phyloP scores from a whole-genome alignment of 1,284 basidiomycete species.

The Phaffia rhodozyma region DNA sequence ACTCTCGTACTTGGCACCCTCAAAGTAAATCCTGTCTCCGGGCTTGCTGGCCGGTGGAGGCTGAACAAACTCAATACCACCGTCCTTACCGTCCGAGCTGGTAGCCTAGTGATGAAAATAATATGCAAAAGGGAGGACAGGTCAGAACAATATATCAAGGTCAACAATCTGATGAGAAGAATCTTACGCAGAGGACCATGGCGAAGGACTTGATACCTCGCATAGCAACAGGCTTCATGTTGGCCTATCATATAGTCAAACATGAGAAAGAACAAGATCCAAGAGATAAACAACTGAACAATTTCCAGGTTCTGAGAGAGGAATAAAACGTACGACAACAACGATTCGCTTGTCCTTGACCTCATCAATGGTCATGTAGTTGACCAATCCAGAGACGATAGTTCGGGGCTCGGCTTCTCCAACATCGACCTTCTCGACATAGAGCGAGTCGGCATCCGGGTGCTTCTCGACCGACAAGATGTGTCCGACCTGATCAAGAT shows the following conservation, averaged over 20 bases:
- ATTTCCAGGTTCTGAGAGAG: background rate
- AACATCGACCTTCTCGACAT: constrained; percentile 91
- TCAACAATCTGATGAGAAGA: background rate
- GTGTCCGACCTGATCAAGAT: constrained; percentile 41
- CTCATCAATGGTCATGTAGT: constrained; percentile 86
- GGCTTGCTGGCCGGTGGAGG: constrained; percentile 76
- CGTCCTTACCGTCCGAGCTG: constrained; percentile 76
- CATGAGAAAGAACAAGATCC: background rate
- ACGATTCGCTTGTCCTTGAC: constrained; percentile 78
- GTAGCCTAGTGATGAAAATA: constrained; percentile 49
- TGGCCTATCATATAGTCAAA: constrained; percentile 47
- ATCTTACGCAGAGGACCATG: constrained; percentile 79
- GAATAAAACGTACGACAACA: constrained; percentile 52
- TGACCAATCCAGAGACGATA: constrained; percentile 85
- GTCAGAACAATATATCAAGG: background rate
- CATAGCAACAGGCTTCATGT: constrained; percentile 83
- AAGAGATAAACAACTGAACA: background rate
- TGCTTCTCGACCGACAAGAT: constrained; percentile 87
- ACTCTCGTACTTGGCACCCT: constrained; percentile 72
- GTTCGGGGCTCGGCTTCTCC: constrained; percentile 80
- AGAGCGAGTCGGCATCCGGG: constrained; percentile 85
- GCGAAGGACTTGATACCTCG: constrained; percentile 90
- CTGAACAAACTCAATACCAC: constrained; percentile 80
- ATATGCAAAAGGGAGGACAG: background rate
- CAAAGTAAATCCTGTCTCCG: constrained; percentile 86